Percentiles rank a stretch among this genome's conserved stretches.
These are phyloP conservation scores for Chlorella sorokiniana DNA, from an alignment of 139 green algal species.

Conservation along the genomic window DNA sequence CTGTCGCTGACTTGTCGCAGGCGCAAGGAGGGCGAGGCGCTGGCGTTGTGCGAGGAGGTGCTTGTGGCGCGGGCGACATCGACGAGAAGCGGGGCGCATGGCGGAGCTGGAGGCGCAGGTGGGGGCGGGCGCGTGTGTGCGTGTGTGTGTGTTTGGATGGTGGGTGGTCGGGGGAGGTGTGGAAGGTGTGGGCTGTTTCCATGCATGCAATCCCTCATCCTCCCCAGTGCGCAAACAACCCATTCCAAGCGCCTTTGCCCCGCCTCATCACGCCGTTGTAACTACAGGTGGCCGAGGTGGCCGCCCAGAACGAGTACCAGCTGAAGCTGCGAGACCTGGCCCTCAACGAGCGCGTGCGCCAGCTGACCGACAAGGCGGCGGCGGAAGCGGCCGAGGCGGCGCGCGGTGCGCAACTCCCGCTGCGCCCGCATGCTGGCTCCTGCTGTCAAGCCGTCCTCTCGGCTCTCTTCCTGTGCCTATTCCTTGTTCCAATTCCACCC, in stretches of 20 bases:
- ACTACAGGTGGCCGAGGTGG: constrained; percentile 83
- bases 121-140: not conserved
- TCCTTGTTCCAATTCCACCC: no score
- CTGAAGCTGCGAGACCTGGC: constrained; percentile 90
- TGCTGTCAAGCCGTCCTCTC: no score
- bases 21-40: constrained; percentile 56
- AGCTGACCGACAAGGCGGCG: constrained; percentile 82
- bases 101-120: constrained; percentile 85
- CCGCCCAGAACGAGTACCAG: constrained; percentile 92
- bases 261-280: not conserved
- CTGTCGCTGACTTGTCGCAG: no score
- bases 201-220: not conserved
- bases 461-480: no score
- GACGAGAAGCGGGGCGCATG: constrained; percentile 82
- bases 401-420: constrained; percentile 75
- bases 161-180: constrained; percentile 2
- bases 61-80: constrained; percentile 85
- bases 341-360: constrained; percentile 79
- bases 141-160: not conserved
- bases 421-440: no score
- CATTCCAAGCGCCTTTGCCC: not conserved
- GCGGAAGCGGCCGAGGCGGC: constrained; percentile 72
- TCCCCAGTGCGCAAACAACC: no score
- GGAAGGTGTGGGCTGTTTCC: not conserved
- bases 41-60: constrained; percentile 85